These are phyloP conservation scores for Sistotremastrum suecicum DNA, from an alignment of 768 basidiomycete genomes.

Conservation along the genomic window DNA sequence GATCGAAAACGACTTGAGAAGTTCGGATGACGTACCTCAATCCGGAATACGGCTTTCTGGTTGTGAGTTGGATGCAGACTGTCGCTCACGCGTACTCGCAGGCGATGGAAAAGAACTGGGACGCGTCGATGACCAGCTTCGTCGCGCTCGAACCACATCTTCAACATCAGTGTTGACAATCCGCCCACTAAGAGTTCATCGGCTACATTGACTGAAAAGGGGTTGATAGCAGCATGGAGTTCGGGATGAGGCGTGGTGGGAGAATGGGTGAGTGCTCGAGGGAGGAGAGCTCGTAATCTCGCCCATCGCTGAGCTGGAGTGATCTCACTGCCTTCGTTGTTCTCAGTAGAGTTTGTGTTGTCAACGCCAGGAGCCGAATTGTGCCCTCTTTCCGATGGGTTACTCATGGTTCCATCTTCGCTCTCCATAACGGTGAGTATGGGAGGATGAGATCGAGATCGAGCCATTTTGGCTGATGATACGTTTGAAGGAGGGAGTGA, in stretches of 20 bases:
- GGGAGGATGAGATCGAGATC: too few relatives aligned
- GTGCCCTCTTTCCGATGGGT: too few relatives aligned
- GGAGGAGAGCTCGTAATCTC: conserved; percentile 50
- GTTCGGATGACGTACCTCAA: conserved; percentile 30
- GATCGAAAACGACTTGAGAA: background rate
- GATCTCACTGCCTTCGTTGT: too few relatives aligned
- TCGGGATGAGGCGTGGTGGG: background rate
- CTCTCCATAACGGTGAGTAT: too few relatives aligned
- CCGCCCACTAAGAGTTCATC: conserved; percentile 75
- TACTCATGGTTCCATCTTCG: too few relatives aligned
- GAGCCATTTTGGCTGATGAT: too few relatives aligned
- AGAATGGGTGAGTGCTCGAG: conserved; percentile 11
- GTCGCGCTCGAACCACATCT: conserved; percentile 78
- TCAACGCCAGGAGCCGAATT: too few relatives aligned
- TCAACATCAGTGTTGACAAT: conserved; percentile 62
- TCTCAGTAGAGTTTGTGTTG: too few relatives aligned
- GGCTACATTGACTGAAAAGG: conserved; percentile 53
- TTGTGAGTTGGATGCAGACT: conserved; percentile 70
- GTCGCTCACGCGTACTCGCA: conserved; percentile 76
- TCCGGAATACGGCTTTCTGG: conserved; percentile 70
- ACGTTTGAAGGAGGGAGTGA: too few relatives aligned
- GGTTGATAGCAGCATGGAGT: conserved; percentile 26
- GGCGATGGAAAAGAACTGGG: conserved; percentile 63
- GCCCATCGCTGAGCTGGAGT: conserved; percentile 35
- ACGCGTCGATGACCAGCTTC: conserved; percentile 73